Evolutionary conservation across 2,329 filamentous ascomycete genomes (phyloP), one percentile per base, ranked within the genome.

Genomic region (Apiospora kogelbergensis): DNA sequence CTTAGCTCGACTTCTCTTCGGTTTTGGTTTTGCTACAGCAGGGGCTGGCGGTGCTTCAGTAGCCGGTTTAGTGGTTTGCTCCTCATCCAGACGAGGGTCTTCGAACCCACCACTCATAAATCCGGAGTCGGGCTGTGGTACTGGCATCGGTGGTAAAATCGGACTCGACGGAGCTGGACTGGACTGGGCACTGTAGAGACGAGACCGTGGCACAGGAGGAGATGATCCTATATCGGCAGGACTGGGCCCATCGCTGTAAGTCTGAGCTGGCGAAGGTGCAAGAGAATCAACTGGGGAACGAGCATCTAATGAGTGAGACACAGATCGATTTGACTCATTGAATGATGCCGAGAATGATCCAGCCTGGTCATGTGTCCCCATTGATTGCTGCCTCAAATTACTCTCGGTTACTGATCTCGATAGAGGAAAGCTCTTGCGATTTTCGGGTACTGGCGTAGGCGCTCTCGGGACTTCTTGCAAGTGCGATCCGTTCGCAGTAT

Each of bases 151-250:
- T 9, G 89, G 89, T 65, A 94, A 84, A 57, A 89, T 86, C 2
- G 95, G 96, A 77, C 95, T 98, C 2, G 95, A 97, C 33, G 91
- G 89, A 37, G 89, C 88, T 5, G 91, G 90, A 69, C 88, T 90
- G 1, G 87, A 88, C 66, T 78, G 84, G 40, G 86, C 71, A 67
- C 74, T 82, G 73, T 84, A 89, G 57, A 84, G 80, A 40, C 85
- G 83, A 45, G 86, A 86, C 72, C 89, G 87, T 71, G 94, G 89
- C 1, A 97, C 85, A 0, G 96, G 96, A 17, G 95, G 95, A 3
- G 95, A 98, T 0, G 96, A 98, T 1, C 92, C 92, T 74, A 98
- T 93, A 67, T 93, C 93, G 65, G 89, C 90, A 4, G 94, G 92
- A 67, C 94, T 97, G 68, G 91, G 85, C 67, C 85, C 87, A 67